phyloP scores from a whole-genome alignment of 2,329 filamentous ascomycete genomes.

The Alternaria angustiovoidea region DNA sequence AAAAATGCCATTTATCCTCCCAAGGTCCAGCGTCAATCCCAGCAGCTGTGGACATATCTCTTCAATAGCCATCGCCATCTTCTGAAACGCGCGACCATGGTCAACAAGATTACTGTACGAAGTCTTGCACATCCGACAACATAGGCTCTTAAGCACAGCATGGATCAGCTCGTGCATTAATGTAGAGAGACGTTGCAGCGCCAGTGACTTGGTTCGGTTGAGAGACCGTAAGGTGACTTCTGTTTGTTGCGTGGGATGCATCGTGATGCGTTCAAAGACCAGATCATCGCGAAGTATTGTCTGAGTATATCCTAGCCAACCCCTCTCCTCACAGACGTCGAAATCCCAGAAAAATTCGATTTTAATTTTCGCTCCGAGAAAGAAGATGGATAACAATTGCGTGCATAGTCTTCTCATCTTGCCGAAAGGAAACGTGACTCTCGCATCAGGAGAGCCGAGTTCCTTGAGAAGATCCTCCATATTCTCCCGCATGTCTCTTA shows the following conservation, averaged over 20 bases:
- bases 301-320: neutral
- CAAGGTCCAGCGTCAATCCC: neutral
- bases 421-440: rapidly evolving
- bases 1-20: neutral
- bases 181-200: neutral
- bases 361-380: neutral
- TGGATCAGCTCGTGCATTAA: neutral
- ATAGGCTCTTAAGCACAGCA: neutral
- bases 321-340: neutral
- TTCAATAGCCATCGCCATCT: neutral
- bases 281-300: too few species aligned
- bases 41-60: neutral
- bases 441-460: neutral
- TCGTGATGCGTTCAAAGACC: neutral
- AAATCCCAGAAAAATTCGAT: neutral
- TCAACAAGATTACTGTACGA: rapidly evolving
- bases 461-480: rapidly evolving
- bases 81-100: neutral
- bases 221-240: rapidly evolving
- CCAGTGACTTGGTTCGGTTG: neutral
- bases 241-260: neutral
- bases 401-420: neutral
- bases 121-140: neutral
- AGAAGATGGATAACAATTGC: neutral
- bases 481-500: neutral